Conservation (phyloP, 768 basidiomycete species). For the Tylopilus sp. region DNA sequence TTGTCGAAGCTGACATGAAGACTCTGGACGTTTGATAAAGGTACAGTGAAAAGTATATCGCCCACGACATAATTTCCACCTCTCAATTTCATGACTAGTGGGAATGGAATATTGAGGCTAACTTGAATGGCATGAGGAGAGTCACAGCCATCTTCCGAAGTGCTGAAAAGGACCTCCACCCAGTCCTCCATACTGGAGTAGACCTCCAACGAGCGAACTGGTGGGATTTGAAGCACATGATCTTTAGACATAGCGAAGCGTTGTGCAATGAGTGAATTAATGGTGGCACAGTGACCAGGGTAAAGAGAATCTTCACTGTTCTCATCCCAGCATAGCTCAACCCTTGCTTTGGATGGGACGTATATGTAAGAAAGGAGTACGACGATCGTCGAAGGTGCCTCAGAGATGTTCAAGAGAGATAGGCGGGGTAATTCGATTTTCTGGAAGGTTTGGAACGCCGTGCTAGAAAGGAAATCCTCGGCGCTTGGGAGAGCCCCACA, state of each 20-base stretch:
- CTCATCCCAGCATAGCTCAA: neutral
- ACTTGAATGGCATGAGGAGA: neutral
- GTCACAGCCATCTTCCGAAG: neutral
- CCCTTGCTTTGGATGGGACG: neutral
- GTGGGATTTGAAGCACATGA: neutral
- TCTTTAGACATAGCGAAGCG: neutral
- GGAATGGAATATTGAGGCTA: neutral
- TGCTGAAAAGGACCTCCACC: neutral
- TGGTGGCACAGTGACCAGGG: neutral
- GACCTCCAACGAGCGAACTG: neutral
- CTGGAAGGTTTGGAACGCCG: neutral
- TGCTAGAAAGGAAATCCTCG: neutral
- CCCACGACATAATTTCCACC: neutral
- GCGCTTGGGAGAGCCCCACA: slow-evolving; percentile 28
- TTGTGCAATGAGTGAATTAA: neutral
- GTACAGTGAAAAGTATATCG: neutral
- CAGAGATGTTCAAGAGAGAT: neutral
- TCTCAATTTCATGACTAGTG: neutral
- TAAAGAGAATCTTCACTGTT: neutral
- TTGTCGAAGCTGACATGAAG: neutral
- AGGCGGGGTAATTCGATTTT: neutral
- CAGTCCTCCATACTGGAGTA: neutral
- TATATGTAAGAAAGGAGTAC: neutral
- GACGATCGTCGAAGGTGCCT: neutral
- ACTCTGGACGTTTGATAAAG: neutral